Evolutionary conservation across 495 filamentous ascomycete species (phyloP).

Genomic region (Hypoxylon trugodes): DNA sequence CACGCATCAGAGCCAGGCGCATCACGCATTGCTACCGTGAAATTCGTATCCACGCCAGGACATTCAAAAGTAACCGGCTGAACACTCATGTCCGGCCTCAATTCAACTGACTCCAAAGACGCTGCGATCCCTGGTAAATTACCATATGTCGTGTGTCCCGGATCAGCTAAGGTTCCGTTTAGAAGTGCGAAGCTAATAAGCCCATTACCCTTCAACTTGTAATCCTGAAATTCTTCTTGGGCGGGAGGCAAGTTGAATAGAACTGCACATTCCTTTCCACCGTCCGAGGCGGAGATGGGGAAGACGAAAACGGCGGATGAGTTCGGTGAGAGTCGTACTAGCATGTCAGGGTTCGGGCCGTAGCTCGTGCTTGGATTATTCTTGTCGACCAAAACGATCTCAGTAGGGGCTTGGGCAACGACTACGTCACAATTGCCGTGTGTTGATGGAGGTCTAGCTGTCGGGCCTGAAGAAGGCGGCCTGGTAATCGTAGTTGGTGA

Average conservation of each 20-base stretch:
- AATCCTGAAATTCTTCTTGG: conserved; percentile 61
- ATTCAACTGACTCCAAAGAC: conserved; percentile 10
- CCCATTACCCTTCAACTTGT: conserved; percentile 65
- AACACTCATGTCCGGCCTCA: conserved; percentile 19
- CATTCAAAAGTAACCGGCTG: conserved; percentile 29
- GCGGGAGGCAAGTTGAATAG: conserved; percentile 69
- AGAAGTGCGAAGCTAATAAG: conserved; percentile 62
- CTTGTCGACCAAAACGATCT: conserved; percentile 69
- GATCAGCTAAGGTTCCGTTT: conserved; percentile 33
- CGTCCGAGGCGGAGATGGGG: conserved; percentile 63
- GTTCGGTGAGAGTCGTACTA: conserved; percentile 64
- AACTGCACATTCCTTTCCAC: conserved; percentile 69
- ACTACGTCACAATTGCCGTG: conserved; percentile 13
- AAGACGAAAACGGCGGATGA: conserved; percentile 76
- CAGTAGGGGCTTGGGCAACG: conserved; percentile 27
- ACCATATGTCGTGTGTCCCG: conserved; percentile 60
- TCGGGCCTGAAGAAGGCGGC: neutral
- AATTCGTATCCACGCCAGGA: conserved; percentile 21
- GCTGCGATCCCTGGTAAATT: conserved; percentile 56
- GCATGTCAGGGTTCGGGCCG: conserved; percentile 56
- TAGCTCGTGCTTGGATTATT: conserved; percentile 52
- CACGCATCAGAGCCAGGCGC: conserved; percentile 9
- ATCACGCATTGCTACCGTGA: conserved; percentile 20
- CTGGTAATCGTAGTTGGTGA: neutral
- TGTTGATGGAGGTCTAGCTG: neutral